phyloP scores from a whole-genome alignment of 1,139 yeast genomes.

The Magnusiomyces fungicola region DNA sequence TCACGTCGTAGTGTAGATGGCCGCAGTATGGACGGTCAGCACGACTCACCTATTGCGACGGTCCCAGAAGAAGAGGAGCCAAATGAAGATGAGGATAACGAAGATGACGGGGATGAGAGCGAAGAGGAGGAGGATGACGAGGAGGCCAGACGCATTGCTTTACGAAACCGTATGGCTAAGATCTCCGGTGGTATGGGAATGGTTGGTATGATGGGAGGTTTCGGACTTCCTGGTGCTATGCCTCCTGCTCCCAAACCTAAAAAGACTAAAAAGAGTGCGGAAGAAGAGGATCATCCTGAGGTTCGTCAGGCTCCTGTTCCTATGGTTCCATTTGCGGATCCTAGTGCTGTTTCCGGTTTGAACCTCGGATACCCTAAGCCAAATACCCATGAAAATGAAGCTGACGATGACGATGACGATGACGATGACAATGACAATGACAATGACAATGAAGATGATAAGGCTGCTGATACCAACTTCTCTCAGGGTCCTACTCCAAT shows the following conservation, averaged over 20 bases:
- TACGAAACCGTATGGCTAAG: slow-evolving; percentile 93
- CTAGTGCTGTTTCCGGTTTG: slow-evolving; percentile 29
- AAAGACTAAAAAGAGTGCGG: slow-evolving; percentile 21
- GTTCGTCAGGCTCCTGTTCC: slow-evolving; percentile 38
- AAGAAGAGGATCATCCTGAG: slow-evolving; percentile 20
- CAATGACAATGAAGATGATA: slow-evolving; percentile 1
- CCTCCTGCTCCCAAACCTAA: slow-evolving; percentile 12
- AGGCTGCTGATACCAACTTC: slow-evolving; percentile 4
- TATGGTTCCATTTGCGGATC: slow-evolving; percentile 43
- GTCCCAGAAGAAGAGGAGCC: slow-evolving; percentile 22
- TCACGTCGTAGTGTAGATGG: slow-evolving; percentile 3
- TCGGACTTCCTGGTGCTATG: slow-evolving; percentile 18
- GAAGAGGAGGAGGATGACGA: slow-evolving; percentile 61
- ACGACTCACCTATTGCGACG: not conserved
- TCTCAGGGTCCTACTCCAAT: too few species aligned
- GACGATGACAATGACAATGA: slow-evolving; percentile 11
- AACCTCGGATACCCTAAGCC: slow-evolving; percentile 9
- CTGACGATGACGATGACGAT: slow-evolving; percentile 11
- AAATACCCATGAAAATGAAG: not conserved
- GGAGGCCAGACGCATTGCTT: slow-evolving; percentile 66
- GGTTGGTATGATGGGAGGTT: slow-evolving; percentile 43
- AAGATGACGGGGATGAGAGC: slow-evolving; percentile 38
- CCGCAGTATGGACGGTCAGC: not conserved
- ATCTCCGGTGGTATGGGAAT: slow-evolving; percentile 84
- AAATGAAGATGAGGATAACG: slow-evolving; percentile 27